Conservation (phyloP, 345 rosid species). For the Arabis hirsuta region DNA sequence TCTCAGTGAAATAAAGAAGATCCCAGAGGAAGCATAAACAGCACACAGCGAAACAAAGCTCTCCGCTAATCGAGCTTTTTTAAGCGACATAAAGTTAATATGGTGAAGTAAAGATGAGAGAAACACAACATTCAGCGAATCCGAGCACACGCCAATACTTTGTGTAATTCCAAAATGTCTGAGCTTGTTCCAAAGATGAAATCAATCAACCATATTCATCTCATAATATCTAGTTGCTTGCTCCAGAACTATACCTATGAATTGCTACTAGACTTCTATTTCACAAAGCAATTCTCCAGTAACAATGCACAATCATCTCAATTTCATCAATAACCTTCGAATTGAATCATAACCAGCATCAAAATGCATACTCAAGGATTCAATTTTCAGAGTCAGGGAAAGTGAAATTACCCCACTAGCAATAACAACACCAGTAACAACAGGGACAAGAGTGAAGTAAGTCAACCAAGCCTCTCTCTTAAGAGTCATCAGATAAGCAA, state of each 20-base stretch:
- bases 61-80: background rate
- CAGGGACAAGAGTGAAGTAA: conserved; percentile 85
- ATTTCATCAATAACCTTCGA: background rate
- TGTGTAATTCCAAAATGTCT: background rate
- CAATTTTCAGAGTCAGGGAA: background rate
- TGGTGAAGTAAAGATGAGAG: background rate
- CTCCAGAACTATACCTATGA: background rate
- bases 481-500: conserved; percentile 86
- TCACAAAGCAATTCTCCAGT: conserved; percentile 12
- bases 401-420: conserved; percentile 90
- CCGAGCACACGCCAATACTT: background rate
- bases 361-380: background rate
- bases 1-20: background rate
- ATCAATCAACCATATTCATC: conserved; percentile 9
- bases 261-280: background rate
- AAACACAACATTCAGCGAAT: background rate
- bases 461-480: conserved; percentile 98
- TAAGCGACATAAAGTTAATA: background rate
- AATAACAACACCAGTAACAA: conserved; percentile 91
- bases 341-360: background rate
- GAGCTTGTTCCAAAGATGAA: conserved; percentile 10
- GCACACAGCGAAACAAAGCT: background rate
- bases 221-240: background rate
- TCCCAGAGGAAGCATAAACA: conserved; percentile 5
- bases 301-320: background rate